A percentile compares a stretch with the other conserved stretches of the same genome.
These are phyloP conservation scores for Brassica rapa DNA, from an alignment of 345 rosid species.

Conservation along the genomic window DNA sequence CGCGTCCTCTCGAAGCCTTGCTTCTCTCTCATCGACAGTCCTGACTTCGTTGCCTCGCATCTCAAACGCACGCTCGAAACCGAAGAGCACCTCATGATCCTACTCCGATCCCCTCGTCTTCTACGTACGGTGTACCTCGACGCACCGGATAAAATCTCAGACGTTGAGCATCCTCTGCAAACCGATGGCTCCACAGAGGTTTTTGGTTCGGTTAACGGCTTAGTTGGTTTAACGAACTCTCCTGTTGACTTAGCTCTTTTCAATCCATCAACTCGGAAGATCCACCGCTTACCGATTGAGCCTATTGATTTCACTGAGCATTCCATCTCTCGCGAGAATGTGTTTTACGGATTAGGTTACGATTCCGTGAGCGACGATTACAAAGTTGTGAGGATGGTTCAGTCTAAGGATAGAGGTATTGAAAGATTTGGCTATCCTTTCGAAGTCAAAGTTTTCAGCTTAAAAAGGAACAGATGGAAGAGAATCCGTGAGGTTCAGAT, in stretches of 20 bases:
- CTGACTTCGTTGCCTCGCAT: background rate
- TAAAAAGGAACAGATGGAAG: background rate
- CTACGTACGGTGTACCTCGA: background rate
- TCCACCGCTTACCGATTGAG: background rate
- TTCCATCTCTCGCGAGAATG: background rate
- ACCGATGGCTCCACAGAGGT: background rate
- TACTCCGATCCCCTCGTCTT: background rate
- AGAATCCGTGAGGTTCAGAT: background rate
- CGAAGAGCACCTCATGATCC: background rate
- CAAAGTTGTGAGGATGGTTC: background rate
- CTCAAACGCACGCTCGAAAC: background rate
- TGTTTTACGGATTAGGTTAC: background rate
- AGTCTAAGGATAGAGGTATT: background rate
- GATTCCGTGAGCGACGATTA: background rate
- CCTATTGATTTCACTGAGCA: background rate
- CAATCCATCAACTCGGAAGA: background rate
- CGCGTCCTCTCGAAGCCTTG: background rate
- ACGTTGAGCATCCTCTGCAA: background rate
- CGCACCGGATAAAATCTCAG: background rate
- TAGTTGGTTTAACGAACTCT: background rate
- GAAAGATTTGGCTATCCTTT: background rate
- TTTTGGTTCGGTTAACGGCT: background rate
- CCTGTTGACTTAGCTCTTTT: background rate
- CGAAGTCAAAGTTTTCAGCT: background rate
- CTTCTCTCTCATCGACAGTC: background rate